Conservation (phyloP, 306 rosid species). For the Carpinus fangiana region DNA sequence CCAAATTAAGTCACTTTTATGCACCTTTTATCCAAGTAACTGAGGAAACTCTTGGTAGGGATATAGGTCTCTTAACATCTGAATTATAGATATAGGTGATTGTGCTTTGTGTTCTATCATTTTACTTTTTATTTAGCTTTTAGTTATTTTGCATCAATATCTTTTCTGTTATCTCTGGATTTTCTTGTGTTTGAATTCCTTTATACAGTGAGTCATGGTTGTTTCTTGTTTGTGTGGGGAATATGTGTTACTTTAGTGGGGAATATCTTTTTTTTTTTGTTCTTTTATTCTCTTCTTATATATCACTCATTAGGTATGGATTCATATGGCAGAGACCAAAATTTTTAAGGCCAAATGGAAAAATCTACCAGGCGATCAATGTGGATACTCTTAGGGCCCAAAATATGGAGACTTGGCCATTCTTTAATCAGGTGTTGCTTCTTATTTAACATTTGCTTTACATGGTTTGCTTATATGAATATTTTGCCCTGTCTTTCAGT, state of each 20-base stretch:
- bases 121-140: neutral
- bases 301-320: neutral
- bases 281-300: neutral
- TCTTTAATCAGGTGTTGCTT: constrained; percentile 5
- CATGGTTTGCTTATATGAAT: neutral
- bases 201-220: too few species aligned
- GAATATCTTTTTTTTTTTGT: too few species aligned
- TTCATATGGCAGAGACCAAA: constrained; percentile 3
- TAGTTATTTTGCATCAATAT: neutral
- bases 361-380: neutral
- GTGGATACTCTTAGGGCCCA: neutral
- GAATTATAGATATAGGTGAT: neutral
- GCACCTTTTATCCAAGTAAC: neutral
- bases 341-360: neutral
- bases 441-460: neutral
- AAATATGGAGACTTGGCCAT: constrained; percentile 12
- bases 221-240: too few species aligned
- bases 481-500: neutral
- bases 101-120: neutral
- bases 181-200: too few species aligned
- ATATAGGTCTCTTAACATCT: neutral
- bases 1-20: neutral
- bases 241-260: too few species aligned
- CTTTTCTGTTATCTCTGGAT: too few species aligned
- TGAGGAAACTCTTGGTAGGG: neutral